phyloP scores from a whole-genome alignment of 2,329 filamentous ascomycete species.

The Aspergillus hortae region DNA sequence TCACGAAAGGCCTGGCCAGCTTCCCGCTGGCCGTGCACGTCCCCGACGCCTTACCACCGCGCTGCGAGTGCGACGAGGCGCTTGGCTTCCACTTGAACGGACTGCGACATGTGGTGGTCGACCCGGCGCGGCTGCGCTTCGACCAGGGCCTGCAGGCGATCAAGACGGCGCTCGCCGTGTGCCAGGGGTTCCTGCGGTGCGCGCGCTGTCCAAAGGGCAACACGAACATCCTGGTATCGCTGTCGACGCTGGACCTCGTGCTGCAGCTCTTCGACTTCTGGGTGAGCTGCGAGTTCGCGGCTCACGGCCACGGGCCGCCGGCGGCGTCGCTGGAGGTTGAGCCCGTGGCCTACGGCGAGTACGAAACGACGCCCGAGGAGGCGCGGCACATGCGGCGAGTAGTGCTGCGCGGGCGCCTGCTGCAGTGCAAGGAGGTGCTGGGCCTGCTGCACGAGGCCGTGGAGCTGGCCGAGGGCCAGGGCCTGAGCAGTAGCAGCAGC shows the following conservation, averaged over 20 bases:
- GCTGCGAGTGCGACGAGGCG: constrained; percentile 29
- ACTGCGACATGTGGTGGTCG: constrained; percentile 27
- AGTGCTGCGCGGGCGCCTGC: constrained; percentile 23
- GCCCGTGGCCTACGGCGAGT: constrained; percentile 28
- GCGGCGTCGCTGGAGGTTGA: constrained; percentile 1
- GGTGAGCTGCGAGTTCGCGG: constrained; percentile 21
- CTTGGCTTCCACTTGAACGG: constrained; percentile 28
- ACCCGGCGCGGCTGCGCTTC: constrained; percentile 24
- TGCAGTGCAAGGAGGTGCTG: constrained; percentile 26
- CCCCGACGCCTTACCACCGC: constrained; percentile 17
- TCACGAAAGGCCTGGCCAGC: constrained; percentile 24
- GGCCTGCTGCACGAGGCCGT: constrained; percentile 19
- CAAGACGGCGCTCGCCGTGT: constrained; percentile 26
- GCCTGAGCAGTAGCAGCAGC: background rate
- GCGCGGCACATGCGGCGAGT: constrained; percentile 25
- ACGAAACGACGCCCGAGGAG: constrained; percentile 27
- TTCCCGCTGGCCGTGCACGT: constrained; percentile 27
- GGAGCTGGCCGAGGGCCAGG: constrained; percentile 3
- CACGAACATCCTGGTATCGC: constrained; percentile 24
- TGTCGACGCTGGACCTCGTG: constrained; percentile 28
- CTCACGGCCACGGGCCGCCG: background rate
- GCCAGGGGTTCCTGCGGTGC: constrained; percentile 29
- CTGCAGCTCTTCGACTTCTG: constrained; percentile 31
- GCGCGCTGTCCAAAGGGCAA: constrained; percentile 28
- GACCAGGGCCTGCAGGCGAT: constrained; percentile 32